These are phyloP conservation scores for Pterulicium gracile DNA, from an alignment of 1,284 basidiomycete genomes.

Conservation along the genomic window DNA sequence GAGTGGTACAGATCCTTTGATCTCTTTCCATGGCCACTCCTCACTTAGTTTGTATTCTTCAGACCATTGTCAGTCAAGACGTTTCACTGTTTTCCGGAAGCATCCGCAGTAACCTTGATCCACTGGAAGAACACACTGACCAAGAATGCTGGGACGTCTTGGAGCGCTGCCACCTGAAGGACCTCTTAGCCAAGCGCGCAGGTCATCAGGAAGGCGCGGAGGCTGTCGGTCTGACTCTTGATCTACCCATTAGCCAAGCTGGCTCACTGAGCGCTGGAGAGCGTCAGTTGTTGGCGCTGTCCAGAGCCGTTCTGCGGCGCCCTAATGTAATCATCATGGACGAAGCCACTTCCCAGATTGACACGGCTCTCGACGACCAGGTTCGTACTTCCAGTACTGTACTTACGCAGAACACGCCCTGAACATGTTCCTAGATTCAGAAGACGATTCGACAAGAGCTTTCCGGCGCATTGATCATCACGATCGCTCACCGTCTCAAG, in stretches of 20 bases:
- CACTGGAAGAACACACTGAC: slow-evolving; percentile 50
- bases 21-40: neutral
- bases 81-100: slow-evolving; percentile 82
- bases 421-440: slow-evolving; percentile 71
- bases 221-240: slow-evolving; percentile 29
- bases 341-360: slow-evolving; percentile 74
- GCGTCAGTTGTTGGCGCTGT: slow-evolving; percentile 69
- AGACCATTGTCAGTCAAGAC: slow-evolving; percentile 78
- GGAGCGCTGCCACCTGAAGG: slow-evolving; percentile 48
- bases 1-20: slow-evolving; percentile 31
- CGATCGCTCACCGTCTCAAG: slow-evolving; percentile 71
- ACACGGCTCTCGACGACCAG: slow-evolving; percentile 58
- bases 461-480: slow-evolving; percentile 64
- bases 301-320: slow-evolving; percentile 61
- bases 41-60: neutral
- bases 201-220: slow-evolving; percentile 21
- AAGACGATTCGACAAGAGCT: slow-evolving; percentile 72
- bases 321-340: slow-evolving; percentile 82
- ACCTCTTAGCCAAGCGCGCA: slow-evolving; percentile 21
- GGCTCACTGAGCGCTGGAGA: slow-evolving; percentile 74
- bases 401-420: neutral
- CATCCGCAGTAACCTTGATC: slow-evolving; percentile 71
- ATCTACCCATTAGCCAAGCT: slow-evolving; percentile 50
- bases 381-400: slow-evolving; percentile 23
- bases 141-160: slow-evolving; percentile 58